Conservation (phyloP, 768 basidiomycete genomes). For the Suillus occidentalis region DNA sequence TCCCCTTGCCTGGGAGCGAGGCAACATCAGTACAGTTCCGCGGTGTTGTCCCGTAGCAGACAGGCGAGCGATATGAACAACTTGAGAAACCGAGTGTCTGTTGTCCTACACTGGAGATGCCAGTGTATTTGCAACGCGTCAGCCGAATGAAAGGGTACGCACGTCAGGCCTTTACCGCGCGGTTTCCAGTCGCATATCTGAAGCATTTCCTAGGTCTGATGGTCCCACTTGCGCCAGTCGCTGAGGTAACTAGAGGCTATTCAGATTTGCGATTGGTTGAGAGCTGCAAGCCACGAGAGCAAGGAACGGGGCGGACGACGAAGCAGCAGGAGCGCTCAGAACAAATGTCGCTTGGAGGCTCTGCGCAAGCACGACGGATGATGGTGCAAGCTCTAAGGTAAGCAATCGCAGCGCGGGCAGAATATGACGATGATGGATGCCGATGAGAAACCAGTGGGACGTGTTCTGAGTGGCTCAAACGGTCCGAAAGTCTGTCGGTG, state of each 20-base stretch:
- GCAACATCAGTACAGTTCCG: conserved; percentile 18
- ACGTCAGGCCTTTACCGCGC: conserved; percentile 17
- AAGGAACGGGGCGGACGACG: neutral
- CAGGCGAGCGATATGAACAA: conserved; percentile 19
- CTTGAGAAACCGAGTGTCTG: conserved; percentile 37
- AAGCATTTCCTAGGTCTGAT: conserved; percentile 12
- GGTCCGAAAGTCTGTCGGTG: neutral
- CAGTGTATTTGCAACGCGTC: conserved; percentile 45
- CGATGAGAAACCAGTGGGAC: neutral
- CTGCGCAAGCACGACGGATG: neutral
- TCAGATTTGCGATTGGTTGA: neutral
- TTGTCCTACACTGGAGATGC: conserved; percentile 31
- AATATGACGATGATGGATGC: neutral
- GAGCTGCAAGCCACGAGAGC: neutral
- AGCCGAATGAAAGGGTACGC: conserved; percentile 36
- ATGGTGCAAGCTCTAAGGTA: neutral
- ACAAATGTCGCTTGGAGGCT: neutral
- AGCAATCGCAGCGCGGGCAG: neutral
- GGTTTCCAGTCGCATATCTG: conserved; percentile 24
- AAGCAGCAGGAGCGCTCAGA: neutral
- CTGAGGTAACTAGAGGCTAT: neutral
- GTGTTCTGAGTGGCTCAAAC: neutral
- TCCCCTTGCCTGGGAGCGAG: conserved; percentile 37
- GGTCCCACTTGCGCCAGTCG: neutral
- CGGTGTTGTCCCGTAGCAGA: conserved; percentile 1